Evolutionary conservation across 2,329 filamentous ascomycete genomes (phyloP).

Genomic region (Ceratocystis variospora): DNA sequence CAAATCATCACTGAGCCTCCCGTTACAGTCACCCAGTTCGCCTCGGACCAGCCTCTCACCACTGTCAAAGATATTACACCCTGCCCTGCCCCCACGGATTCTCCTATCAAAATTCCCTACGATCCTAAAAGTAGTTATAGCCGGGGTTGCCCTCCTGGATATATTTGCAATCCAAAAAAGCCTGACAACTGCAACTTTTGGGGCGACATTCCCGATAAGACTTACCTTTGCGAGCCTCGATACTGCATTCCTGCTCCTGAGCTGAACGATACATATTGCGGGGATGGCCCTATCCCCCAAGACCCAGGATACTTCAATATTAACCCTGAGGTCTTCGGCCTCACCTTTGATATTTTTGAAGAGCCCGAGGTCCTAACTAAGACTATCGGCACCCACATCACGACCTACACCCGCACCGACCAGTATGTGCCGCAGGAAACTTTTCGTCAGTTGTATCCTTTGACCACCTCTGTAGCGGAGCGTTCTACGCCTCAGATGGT

Average conservation of each 20-base stretch:
- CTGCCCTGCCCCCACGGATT: constrained; percentile 27
- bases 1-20: constrained; percentile 26
- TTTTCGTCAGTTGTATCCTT: background rate
- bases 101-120: constrained; percentile 24
- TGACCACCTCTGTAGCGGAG: background rate
- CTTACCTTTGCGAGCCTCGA: constrained; percentile 34
- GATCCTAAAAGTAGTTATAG: constrained; percentile 31
- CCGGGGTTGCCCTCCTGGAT: constrained; percentile 41
- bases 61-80: constrained; percentile 24
- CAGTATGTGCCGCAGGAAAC: constrained; percentile 38
- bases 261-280: constrained; percentile 20
- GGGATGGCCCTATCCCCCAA: constrained; percentile 7
- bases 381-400: constrained; percentile 26
- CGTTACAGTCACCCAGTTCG: constrained; percentile 25
- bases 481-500: constrained; percentile 21
- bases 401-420: constrained; percentile 38
- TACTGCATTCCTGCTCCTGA: constrained; percentile 34
- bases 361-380: constrained; percentile 30
- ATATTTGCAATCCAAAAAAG: constrained; percentile 39
- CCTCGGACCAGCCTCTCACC: constrained; percentile 22
- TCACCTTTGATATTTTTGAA: constrained; percentile 49
- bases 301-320: constrained; percentile 49
- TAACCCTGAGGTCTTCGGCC: constrained; percentile 46
- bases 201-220: constrained; percentile 32
- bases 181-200: constrained; percentile 39